phyloP scores from a whole-genome alignment of 1,139 yeast genomes.

The Suhomyces guaymorum region DNA sequence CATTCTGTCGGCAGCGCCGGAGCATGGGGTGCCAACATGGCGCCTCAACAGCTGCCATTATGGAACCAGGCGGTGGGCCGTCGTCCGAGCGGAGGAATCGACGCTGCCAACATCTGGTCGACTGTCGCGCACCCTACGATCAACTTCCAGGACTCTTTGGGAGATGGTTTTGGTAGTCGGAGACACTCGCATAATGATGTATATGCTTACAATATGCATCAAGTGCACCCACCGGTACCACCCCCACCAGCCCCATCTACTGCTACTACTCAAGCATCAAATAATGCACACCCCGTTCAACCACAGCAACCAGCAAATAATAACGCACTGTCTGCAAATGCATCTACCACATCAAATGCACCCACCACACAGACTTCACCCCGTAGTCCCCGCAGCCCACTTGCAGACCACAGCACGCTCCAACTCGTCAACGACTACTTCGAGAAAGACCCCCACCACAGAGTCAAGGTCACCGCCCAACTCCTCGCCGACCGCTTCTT shows the following conservation, averaged over 20 bases:
- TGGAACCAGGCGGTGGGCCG: conserved; percentile 1
- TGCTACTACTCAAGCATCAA: no score
- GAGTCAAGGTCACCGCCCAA: conserved; percentile 36
- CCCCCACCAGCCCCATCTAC: not conserved
- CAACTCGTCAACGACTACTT: conserved; percentile 39
- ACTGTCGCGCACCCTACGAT: conserved; percentile 6
- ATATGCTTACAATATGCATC: conserved; percentile 2
- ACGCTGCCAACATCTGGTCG: conserved; percentile 16
- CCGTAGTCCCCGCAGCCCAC: not conserved
- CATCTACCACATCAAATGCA: not conserved
- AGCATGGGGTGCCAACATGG: not conserved
- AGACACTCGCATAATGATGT: conserved; percentile 33
- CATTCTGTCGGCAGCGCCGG: conserved; percentile 4
- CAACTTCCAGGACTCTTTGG: conserved; percentile 5
- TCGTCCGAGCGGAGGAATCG: conserved; percentile 12
- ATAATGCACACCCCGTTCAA: not conserved
- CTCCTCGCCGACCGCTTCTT: conserved; percentile 18
- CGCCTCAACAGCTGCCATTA: conserved; percentile 8
- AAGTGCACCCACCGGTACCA: not conserved
- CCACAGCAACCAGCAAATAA: no score
- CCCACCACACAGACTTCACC: not conserved
- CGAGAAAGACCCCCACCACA: conserved; percentile 39
- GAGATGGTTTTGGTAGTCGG: conserved; percentile 14
- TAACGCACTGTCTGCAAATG: no score
- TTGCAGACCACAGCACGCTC: conserved; percentile 9